phyloP scores from a whole-genome alignment of 768 basidiomycete genomes.

The Boletellus ananiceps region DNA sequence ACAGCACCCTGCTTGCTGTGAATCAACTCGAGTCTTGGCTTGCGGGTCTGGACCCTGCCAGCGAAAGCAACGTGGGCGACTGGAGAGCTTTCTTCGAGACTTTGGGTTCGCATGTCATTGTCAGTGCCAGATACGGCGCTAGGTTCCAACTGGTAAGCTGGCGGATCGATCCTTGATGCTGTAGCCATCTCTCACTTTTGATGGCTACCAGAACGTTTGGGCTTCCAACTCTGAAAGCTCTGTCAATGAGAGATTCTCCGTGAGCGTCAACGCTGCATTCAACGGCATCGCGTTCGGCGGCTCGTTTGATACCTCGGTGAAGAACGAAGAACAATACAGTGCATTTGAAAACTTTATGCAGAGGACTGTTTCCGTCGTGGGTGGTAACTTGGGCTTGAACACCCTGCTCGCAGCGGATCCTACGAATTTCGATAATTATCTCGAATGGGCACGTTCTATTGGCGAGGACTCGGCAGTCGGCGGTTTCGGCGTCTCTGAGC shows the following conservation, averaged over 20 bases:
- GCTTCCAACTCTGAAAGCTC: slow-evolving; percentile 5
- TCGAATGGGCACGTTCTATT: slow-evolving; percentile 1
- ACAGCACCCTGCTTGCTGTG: background rate
- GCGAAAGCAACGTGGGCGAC: background rate
- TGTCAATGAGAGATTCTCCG: slow-evolving; percentile 6
- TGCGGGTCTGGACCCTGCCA: background rate
- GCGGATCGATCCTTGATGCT: background rate
- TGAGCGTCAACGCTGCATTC: background rate
- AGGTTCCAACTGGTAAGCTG: background rate
- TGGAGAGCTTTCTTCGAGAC: background rate
- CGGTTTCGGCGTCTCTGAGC: background rate
- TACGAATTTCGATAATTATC: background rate
- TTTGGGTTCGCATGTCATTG: background rate
- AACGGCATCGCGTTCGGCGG: background rate
- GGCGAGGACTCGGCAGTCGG: background rate
- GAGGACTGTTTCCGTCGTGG: slow-evolving; percentile 4
- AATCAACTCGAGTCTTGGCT: background rate
- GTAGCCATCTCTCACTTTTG: background rate
- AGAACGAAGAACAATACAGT: background rate
- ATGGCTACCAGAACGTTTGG: slow-evolving; percentile 1
- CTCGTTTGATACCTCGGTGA: background rate
- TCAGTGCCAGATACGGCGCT: background rate
- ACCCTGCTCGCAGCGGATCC: slow-evolving; percentile 4
- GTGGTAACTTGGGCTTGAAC: background rate
- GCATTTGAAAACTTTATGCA: background rate